Base-by-base conservation (phyloP, 306 rosid genomes). In the Cicer pinnatifidum region DNA sequence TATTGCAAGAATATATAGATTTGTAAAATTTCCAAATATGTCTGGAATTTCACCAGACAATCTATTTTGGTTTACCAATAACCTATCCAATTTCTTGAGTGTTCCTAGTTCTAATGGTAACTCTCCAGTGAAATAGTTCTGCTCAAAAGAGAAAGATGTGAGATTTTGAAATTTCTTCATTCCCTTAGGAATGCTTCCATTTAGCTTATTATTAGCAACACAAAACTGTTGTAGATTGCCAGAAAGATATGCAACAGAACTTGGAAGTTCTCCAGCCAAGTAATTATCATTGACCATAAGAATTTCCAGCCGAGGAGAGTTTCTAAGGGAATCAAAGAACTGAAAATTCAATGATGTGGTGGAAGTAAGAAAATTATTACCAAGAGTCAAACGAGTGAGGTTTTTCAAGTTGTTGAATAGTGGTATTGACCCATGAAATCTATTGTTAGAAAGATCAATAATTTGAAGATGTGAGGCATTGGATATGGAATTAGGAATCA, bases 1-100 rank as follows among this genome's bases (percentile, higher is more conserved):
- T 74, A 85, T n/a, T 60, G 0, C 4, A 47, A 79, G 82, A 9
- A 0, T 0, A 53, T 1, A 47, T 1, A 82, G 40, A 56, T 46
- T 67, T 8, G 88, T 47, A 3, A 82, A 52, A 76, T 85, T 85
- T 11, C 88, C 82, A 76, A 85, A 85, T 1, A 79, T 62, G 10
- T 85, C 80, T 0, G 86, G 86, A 77, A 85, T 76, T 56, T 82
- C 82, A n/a, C 84, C 78, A 5, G 84, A 82, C n/a, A 85, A 60
- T 7, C 16, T 16, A 15, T 85, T 85, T 8, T 1, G 8, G 56
- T 53, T 2, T 38, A 67, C 8, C 11, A 0, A 0, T n/a, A 85
- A 62, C 6, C 0, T 7, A 56, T 1, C 19, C 45, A 85, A 56
- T 15, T 82, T 47, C 12, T 41, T 52, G 11, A 82, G 46, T 11